These are phyloP conservation scores for Apodospora peruviana DNA, from an alignment of 495 filamentous ascomycete genomes.

Conservation along the genomic window DNA sequence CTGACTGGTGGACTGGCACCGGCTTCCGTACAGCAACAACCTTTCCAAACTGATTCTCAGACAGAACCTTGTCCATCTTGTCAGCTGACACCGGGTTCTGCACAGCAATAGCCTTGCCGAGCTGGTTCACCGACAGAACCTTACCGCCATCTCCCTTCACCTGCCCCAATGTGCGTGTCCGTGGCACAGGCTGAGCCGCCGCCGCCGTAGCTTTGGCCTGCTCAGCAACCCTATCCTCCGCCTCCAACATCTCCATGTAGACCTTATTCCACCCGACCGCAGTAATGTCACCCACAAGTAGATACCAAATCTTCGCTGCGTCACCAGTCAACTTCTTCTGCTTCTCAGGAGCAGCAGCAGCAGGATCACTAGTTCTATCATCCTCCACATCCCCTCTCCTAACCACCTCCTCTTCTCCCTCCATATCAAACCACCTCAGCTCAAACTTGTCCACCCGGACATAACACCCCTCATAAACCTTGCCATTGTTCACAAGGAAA, in stretches of 20 bases:
- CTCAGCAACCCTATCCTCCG: background rate
- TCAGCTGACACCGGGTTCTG: too few relatives aligned
- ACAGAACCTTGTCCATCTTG: too few relatives aligned
- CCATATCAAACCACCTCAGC: slow-evolving; percentile 1
- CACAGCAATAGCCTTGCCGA: too few relatives aligned
- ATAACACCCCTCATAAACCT: slow-evolving; percentile 35
- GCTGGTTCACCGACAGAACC: too few relatives aligned
- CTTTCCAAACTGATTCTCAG: too few relatives aligned
- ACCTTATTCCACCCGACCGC: slow-evolving; percentile 35
- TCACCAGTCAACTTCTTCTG: background rate
- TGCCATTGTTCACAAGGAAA: slow-evolving; percentile 29
- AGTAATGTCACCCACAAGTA: slow-evolving; percentile 34
- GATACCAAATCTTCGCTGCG: slow-evolving; percentile 21
- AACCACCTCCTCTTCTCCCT: background rate
- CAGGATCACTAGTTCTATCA: background rate
- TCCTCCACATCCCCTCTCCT: background rate
- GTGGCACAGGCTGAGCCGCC: too few relatives aligned
- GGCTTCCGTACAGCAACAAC: too few relatives aligned
- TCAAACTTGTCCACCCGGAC: slow-evolving; percentile 31
- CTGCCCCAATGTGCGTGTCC: too few relatives aligned
- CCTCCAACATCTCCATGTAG: slow-evolving; percentile 19
- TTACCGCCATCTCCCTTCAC: too few relatives aligned
- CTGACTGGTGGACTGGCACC: too few relatives aligned
- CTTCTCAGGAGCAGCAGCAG: background rate
- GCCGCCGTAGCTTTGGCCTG: too few relatives aligned